A percentile compares a stretch with the other conserved stretches of the same genome.
Evolutionary conservation across 305 asterid genomes (phyloP).

Genomic region (Fraxinus paxiana): DNA sequence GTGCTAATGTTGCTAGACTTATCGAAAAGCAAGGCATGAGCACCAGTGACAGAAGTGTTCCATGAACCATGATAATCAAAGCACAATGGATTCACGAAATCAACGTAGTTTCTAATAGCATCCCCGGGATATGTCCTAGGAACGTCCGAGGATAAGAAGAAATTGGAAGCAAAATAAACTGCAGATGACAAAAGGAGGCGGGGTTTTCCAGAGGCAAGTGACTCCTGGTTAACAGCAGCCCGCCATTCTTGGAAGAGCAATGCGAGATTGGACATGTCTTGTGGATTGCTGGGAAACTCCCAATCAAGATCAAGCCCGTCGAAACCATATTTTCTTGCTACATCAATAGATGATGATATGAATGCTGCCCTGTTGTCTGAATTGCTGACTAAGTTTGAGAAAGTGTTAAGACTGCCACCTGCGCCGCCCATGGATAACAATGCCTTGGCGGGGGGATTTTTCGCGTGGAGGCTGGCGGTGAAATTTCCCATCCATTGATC

Average conservation of each 20-base stretch:
- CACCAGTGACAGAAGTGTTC: constrained; percentile 38
- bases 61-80: constrained; percentile 43
- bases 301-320: constrained; percentile 73
- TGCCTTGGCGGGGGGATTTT: constrained; percentile 35
- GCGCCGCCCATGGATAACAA: constrained; percentile 50
- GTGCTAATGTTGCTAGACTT: constrained; percentile 48
- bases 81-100: constrained; percentile 43
- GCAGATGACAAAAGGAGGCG: constrained; percentile 43
- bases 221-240: constrained; percentile 20
- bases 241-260: constrained; percentile 47
- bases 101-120: constrained; percentile 32
- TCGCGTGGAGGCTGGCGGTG: constrained; percentile 42
- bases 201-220: constrained; percentile 31
- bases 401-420: constrained; percentile 15
- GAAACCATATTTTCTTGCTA: constrained; percentile 41
- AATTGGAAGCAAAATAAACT: constrained; percentile 40
- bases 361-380: constrained; percentile 40
- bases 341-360: constrained; percentile 44
- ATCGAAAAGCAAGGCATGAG: constrained; percentile 47
- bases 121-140: constrained; percentile 33
- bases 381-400: constrained; percentile 43
- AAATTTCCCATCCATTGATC: constrained; percentile 42
- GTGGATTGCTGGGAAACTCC: constrained; percentile 43
- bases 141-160: constrained; percentile 16
- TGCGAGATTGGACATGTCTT: constrained; percentile 44